Evolutionary conservation across 306 rosid genomes (phyloP), one percentile per base, ranked within the genome.

Genomic region (Citrullus colocynthis): DNA sequence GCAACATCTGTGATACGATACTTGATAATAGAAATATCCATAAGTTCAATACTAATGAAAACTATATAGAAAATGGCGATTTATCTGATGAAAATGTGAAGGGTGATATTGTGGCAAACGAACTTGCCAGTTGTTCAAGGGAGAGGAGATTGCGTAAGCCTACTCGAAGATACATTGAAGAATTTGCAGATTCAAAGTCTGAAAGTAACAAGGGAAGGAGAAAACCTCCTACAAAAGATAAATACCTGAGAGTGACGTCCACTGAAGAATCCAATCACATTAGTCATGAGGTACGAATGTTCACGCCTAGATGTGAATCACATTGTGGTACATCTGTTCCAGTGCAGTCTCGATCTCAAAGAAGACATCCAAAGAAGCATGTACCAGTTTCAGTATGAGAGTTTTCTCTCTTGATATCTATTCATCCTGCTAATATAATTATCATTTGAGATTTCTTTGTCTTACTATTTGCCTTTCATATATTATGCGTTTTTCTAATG

Each of bases 121-220:
- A 80, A 75, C 76, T 77, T 85, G 81, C 78, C 80, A 84, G 83
- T 60, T 57, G 74, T 81, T 24, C 77, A 62, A 88, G 85, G 80
- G 91, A 86, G 86, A 92, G 86, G 87, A 91, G 97, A 80, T 80
- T 77, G 82, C 96, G 96, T 13, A 92, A 89, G 87, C 93, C 89
- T 75, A 91, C 97, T 60, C 84, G 73, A 85, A 87, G 94, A 86
- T 91, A 81, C 86, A 85, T 92, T 76, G 97, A 95, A 83, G 96
- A 92, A 81, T 78, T 85, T 82, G 85, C 93, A 59, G 83, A 76
- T 60, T 82, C 82, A 16, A 88, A 82, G 74, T 79, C 82, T 6
- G 83, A 76, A 71, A 36, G 76, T 84, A 52, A 70, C 58, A 85
- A 75, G 76, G 82, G 89, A 76, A 83, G 83, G 74, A 92, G 84